Percentiles rank a stretch among this genome's conserved stretches.
Conservation (phyloP, 2,329 filamentous ascomycete species). For the Penicillium olsonii region DNA sequence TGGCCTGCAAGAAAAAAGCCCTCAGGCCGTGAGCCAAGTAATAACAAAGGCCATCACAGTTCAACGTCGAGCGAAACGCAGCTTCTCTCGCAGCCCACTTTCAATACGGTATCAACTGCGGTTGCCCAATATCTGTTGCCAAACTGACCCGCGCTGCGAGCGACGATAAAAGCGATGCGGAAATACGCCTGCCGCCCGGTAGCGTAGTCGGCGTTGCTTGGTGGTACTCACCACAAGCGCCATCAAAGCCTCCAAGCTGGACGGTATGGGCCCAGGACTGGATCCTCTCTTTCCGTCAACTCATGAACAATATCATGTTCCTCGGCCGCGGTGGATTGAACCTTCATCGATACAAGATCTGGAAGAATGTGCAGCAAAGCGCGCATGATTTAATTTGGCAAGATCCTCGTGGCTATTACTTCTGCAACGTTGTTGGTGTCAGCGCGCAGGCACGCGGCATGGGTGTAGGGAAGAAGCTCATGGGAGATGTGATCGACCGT, state of each 20-base stretch:
- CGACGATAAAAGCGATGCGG: conserved; percentile 20
- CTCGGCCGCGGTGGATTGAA: conserved; percentile 67
- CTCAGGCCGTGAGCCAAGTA: conserved; percentile 8
- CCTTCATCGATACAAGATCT: conserved; percentile 68
- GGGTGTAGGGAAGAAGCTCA: conserved; percentile 66
- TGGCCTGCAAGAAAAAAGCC: background rate
- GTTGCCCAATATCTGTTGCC: conserved; percentile 68
- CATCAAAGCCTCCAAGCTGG: conserved; percentile 58
- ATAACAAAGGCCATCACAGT: conserved; percentile 45
- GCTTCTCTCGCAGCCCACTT: conserved; percentile 66
- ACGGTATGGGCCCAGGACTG: conserved; percentile 63
- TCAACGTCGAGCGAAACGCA: conserved; percentile 61
- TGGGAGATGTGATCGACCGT: conserved; percentile 62
- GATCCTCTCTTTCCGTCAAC: conserved; percentile 66
- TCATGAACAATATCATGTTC: conserved; percentile 67
- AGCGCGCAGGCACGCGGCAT: conserved; percentile 64
- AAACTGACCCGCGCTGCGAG: conserved; percentile 53
- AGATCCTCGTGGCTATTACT: conserved; percentile 69
- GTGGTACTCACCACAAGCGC: conserved; percentile 64
- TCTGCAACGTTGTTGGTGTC: conserved; percentile 74
- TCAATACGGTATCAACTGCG: conserved; percentile 65
- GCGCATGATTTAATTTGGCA: conserved; percentile 66
- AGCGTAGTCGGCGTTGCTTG: conserved; percentile 70
- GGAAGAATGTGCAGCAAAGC: conserved; percentile 66
- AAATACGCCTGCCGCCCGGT: conserved; percentile 15